These are phyloP conservation scores for Trichophyton rubrum DNA, from an alignment of 2,329 filamentous ascomycete genomes.

Conservation along the genomic window DNA sequence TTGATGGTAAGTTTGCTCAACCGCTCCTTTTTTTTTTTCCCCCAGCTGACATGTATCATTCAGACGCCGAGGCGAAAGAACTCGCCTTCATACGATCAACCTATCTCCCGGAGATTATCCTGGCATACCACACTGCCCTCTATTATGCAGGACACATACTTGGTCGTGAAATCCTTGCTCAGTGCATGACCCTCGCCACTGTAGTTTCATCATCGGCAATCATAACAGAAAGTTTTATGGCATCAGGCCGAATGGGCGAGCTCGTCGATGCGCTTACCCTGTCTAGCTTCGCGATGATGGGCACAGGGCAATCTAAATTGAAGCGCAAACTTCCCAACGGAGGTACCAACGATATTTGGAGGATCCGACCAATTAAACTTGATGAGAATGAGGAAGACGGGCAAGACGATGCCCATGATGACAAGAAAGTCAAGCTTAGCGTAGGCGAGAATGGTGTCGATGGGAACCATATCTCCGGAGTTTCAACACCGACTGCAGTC, in stretches of 20 bases:
- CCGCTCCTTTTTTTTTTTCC: not conserved
- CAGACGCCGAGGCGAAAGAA: constrained; percentile 47
- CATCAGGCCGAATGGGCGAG: constrained; percentile 58
- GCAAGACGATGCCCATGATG: not conserved
- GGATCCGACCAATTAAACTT: constrained; percentile 12
- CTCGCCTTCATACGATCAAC: constrained; percentile 55
- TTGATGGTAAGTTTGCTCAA: constrained; percentile 40
- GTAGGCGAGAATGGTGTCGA: not conserved
- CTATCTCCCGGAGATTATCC: constrained; percentile 74
- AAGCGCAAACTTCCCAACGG: constrained; percentile 27
- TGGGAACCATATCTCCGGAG: not conserved
- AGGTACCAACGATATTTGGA: constrained; percentile 21
- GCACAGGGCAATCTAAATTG: constrained; percentile 20
- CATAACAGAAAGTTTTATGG: constrained; percentile 52
- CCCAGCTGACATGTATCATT: constrained; percentile 3
- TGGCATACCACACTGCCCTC: constrained; percentile 71
- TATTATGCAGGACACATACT: constrained; percentile 65
- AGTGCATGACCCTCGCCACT: constrained; percentile 76
- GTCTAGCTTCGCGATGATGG: constrained; percentile 56
- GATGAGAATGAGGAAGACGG: constrained; percentile 11
- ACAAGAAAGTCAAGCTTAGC: not conserved
- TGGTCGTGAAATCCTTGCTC: constrained; percentile 62
- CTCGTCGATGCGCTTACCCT: constrained; percentile 64
- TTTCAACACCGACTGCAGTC: not conserved
- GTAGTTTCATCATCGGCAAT: constrained; percentile 61